phyloP scores from a whole-genome alignment of 176 grass and related monocot genomes.

The Pontederia paniculata region DNA sequence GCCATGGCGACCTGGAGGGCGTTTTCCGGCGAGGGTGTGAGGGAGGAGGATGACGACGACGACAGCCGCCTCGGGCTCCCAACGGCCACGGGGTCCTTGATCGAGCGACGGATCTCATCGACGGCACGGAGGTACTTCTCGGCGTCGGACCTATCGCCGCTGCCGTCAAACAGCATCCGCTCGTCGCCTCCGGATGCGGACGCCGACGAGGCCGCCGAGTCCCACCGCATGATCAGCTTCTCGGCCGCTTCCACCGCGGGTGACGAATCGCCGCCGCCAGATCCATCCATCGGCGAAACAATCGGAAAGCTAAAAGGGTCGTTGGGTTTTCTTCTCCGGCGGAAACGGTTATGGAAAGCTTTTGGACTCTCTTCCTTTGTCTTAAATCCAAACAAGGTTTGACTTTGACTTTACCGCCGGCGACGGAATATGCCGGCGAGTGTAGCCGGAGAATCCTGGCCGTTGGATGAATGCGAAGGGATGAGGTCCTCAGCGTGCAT shows the following conservation, averaged over 20 bases:
- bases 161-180: slow-evolving; percentile 20
- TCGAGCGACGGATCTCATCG: slow-evolving; percentile 45
- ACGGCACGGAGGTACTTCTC: slow-evolving; percentile 61
- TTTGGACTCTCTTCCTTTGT: no score
- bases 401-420: no score
- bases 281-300: slow-evolving; percentile 33
- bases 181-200: slow-evolving; percentile 18
- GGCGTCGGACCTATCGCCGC: slow-evolving; percentile 32
- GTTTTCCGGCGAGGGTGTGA: slow-evolving; percentile 5
- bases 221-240: slow-evolving; percentile 44
- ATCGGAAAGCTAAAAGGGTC: no score
- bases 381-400: no score
- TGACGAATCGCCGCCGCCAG: slow-evolving; percentile 17
- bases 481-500: no score
- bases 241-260: slow-evolving; percentile 41
- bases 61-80: slow-evolving; percentile 34
- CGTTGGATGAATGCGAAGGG: no score
- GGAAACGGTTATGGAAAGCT: no score
- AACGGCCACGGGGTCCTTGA: slow-evolving; percentile 24
- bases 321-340: no score
- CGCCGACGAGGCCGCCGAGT: slow-evolving; percentile 18
- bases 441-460: no score
- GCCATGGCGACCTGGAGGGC: slow-evolving; percentile 54
- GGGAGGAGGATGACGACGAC: slow-evolving; percentile 19
- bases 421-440: no score